Base-by-base conservation (phyloP, 2,329 filamentous ascomycete genomes). In the Apiospora arundinis region DNA sequence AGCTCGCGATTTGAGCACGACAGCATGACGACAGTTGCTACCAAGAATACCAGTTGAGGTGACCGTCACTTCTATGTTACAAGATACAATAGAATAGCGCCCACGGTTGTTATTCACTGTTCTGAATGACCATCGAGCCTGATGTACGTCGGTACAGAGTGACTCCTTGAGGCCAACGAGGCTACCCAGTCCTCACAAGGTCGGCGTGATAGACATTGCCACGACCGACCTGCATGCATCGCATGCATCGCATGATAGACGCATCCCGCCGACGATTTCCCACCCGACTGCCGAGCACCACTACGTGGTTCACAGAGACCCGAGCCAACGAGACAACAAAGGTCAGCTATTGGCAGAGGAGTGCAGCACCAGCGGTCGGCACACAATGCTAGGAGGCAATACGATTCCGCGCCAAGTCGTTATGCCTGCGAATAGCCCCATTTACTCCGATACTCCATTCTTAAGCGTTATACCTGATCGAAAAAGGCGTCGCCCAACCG, bases 251-350 rank as follows among this genome's bases (percentile, higher is more conserved):
- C n/a, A n/a, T n/a, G n/a, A n/a, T n/a, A 48, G 45, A 48, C 21
- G 45, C 45, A 48, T 7, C 45, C 45, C 45, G 8, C 45, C 45
- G 45, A 48, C 21, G 45, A n/a, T 48, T 48, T 9, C 8, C 45
- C 45, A 48, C 3, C 45, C 45, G 3, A 48, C 37, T 6, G 37
- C 37, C 37, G 37, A 40, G 37, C 37, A 40, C 37, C 37, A 40
- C 37, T 40, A n/a, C 46, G 46, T 49, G 46, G 14, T 49, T 49
- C 46, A 49, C n/a, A 49, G 46, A 49, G 46, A 49, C 46, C 46
- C 46, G 46, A 49, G 46, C 9, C 46, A 49, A 49, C 46, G 46
- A 49, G 46, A 49, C 46, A 49, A 49, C 46, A 49, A 49, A 49
- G 46, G 46, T 16, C 46, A 49, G 46, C 46, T 21, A 49, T 49